These are phyloP conservation scores for Macrophomina pseudophaseolina DNA, from an alignment of 2,329 filamentous ascomycete species.

Conservation along the genomic window DNA sequence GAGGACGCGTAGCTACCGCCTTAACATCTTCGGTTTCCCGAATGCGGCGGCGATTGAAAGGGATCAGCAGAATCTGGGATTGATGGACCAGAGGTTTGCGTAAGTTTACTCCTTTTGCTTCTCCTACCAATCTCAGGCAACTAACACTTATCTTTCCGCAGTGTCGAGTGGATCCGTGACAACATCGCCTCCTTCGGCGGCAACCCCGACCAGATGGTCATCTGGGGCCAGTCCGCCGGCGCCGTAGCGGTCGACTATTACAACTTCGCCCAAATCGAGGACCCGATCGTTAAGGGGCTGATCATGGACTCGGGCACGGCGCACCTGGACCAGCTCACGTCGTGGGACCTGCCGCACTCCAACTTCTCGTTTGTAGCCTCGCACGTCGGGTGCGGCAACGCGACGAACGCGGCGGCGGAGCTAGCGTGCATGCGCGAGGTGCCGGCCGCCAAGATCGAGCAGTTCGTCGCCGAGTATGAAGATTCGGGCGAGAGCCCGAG, in stretches of 20 bases:
- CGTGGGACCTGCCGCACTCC: slow-evolving; percentile 34
- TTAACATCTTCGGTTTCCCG: slow-evolving; percentile 48
- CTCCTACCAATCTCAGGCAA: not conserved
- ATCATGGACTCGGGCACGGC: slow-evolving; percentile 57
- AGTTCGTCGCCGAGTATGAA: slow-evolving; percentile 39
- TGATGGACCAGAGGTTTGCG: slow-evolving; percentile 46
- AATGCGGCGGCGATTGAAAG: slow-evolving; percentile 27
- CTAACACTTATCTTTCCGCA: not conserved
- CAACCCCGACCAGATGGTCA: slow-evolving; percentile 51
- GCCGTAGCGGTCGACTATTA: slow-evolving; percentile 49
- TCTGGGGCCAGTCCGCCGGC: slow-evolving; percentile 33
- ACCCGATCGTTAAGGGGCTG: slow-evolving; percentile 56
- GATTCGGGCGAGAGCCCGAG: slow-evolving; percentile 35
- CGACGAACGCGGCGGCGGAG: slow-evolving; percentile 33
- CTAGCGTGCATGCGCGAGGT: slow-evolving; percentile 46
- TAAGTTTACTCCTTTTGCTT: not conserved
- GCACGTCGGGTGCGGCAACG: slow-evolving; percentile 41
- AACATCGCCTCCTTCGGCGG: slow-evolving; percentile 53
- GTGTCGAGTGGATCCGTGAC: slow-evolving; percentile 47
- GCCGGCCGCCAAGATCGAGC: slow-evolving; percentile 35
- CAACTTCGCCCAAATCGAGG: slow-evolving; percentile 53
- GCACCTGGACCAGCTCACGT: slow-evolving; percentile 36
- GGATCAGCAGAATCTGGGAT: slow-evolving; percentile 40
- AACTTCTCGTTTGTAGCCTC: slow-evolving; percentile 49
- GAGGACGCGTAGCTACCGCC: slow-evolving; percentile 30